Conservation (phyloP, 345 rosid species). For the Lepidium aucheri region DNA sequence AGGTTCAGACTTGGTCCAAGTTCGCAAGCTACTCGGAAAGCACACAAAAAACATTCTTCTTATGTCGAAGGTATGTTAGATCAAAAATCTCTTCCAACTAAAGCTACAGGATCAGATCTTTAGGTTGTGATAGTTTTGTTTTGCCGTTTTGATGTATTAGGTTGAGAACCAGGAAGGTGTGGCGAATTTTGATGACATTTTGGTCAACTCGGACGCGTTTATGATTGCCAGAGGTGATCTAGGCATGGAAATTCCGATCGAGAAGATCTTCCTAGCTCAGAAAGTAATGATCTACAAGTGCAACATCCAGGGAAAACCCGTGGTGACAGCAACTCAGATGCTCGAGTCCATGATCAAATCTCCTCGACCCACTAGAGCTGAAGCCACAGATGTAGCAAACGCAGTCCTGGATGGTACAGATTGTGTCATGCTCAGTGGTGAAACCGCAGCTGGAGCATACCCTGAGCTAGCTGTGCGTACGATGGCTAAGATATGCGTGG, state of each 20-base stretch:
- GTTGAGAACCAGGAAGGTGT: conserved; percentile 99
- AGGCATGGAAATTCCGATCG: conserved; percentile 98
- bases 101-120: neutral
- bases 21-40: conserved; percentile 69
- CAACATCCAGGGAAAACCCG: conserved; percentile 95
- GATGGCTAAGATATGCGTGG: conserved; percentile 87
- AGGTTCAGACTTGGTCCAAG: conserved; percentile 86
- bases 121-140: neutral
- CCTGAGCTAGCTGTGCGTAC: conserved; percentile 87
- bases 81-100: neutral
- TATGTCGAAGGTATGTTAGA: conserved; percentile 82
- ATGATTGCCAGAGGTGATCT: conserved; percentile 99
- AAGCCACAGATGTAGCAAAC: conserved; percentile 97
- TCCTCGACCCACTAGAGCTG: conserved; percentile 95
- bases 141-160: conserved; percentile 27
- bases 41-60: conserved; percentile 80
- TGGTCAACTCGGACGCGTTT: conserved; percentile 83
- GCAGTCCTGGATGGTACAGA: conserved; percentile 93
- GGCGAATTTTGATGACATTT: conserved; percentile 89
- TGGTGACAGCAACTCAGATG: conserved; percentile 86
- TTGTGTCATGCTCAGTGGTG: conserved; percentile 97
- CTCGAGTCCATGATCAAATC: conserved; percentile 98
- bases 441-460: conserved; percentile 97
- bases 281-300: conserved; percentile 99
- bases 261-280: conserved; percentile 93